Conservation (phyloP, 352 stramenopile species). For the Pythium folliculosum region DNA sequence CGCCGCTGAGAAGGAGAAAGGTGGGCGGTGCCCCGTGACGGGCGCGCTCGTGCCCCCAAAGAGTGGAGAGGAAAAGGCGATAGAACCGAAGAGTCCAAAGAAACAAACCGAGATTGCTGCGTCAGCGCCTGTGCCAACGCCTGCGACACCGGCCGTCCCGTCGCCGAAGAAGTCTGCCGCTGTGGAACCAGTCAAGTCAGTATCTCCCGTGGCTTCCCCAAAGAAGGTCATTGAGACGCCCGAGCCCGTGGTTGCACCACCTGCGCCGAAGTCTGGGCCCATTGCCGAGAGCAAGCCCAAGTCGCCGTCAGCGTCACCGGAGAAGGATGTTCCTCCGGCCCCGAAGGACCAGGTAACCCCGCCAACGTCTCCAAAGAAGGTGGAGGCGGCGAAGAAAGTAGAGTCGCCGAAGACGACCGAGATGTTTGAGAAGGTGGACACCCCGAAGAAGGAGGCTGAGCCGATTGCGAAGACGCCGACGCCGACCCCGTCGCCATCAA, state of each 20-base stretch:
- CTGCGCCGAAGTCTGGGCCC: not conserved
- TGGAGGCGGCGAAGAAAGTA: conserved; percentile 16
- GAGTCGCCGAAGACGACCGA: conserved; percentile 19
- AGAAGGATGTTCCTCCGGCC: conserved; percentile 15
- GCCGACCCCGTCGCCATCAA: conserved; percentile 12
- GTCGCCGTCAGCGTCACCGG: conserved; percentile 23
- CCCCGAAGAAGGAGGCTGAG: conserved; percentile 20
- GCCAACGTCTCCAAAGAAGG: conserved; percentile 30
- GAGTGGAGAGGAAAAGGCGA: conserved; percentile 2
- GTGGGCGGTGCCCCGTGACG: conserved; percentile 45
- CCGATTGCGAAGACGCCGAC: not conserved
- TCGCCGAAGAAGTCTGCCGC: conserved; percentile 4
- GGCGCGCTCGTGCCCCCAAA: conserved; percentile 35
- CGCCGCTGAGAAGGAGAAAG: conserved; percentile 38
- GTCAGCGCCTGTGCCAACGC: too few relatives aligned
- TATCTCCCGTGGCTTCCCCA: conserved; percentile 3
- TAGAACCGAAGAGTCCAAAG: conserved; percentile 6
- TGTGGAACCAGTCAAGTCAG: not conserved
- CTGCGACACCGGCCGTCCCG: not conserved
- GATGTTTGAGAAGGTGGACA: conserved; percentile 12
- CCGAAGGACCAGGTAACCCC: not conserved
- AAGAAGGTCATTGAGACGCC: conserved; percentile 11
- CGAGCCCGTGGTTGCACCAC: conserved; percentile 2
- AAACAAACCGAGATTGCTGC: conserved; percentile 12
- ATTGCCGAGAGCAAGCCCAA: conserved; percentile 17